Conservation (phyloP, 148 eudicot species). For the Rhododendron williamsianum region DNA sequence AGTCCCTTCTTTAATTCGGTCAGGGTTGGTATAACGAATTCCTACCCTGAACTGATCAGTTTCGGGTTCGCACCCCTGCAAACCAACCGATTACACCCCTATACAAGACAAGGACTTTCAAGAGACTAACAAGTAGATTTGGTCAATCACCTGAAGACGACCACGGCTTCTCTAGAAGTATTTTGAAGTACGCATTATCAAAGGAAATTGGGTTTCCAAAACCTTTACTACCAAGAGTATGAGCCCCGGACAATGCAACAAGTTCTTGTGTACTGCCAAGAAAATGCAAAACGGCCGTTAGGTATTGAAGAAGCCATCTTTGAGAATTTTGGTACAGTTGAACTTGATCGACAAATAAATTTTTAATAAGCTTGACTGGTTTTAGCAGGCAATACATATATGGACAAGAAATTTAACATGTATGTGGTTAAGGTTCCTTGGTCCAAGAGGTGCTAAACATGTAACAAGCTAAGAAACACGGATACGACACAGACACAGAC, state of each 20-base stretch:
- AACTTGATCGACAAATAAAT: not conserved
- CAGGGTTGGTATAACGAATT: not conserved
- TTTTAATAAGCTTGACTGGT: not conserved
- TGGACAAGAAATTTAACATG: not conserved
- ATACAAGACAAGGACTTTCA: not conserved
- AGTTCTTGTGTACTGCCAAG: slow-evolving; percentile 78
- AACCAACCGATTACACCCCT: not conserved
- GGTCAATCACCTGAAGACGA: slow-evolving; percentile 54
- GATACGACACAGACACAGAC: not conserved
- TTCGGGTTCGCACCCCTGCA: not conserved
- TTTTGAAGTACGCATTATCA: slow-evolving; percentile 86
- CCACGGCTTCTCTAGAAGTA: slow-evolving; percentile 88
- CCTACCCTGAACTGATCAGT: not conserved
- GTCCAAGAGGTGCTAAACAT: not conserved
- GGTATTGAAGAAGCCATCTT: not conserved
- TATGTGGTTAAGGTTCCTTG: not conserved
- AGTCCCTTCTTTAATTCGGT: not conserved
- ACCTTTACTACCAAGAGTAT: slow-evolving; percentile 90
- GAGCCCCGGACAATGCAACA: slow-evolving; percentile 91
- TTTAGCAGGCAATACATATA: not conserved
- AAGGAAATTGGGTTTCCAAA: slow-evolving; percentile 76
- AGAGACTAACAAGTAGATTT: not conserved
- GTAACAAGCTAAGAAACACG: not conserved
- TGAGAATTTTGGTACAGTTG: not conserved
- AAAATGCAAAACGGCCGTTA: slow-evolving; percentile 8